Evolutionary conservation across 306 rosid genomes (phyloP).

Genomic region (Luffa acutangula): DNA sequence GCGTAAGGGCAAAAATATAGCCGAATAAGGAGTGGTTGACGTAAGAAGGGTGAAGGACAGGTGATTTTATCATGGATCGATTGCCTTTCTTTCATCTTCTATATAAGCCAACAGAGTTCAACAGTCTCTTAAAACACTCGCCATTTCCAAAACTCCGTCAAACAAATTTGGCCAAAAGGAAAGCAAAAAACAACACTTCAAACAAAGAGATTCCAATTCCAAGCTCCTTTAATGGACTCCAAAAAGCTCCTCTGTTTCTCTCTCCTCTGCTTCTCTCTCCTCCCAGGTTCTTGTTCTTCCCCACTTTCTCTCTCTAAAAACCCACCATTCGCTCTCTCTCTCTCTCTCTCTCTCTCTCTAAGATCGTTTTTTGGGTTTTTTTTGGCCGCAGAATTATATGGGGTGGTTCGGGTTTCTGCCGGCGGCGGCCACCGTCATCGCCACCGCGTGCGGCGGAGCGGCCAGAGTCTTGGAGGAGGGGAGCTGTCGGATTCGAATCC

Average conservation of each 20-base stretch:
- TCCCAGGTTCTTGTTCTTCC: background rate
- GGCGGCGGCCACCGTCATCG: constrained; percentile 3
- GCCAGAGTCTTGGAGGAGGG: background rate
- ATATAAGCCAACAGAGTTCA: background rate
- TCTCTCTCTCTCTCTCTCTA: background rate
- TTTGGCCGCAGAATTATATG: background rate
- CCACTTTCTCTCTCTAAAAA: background rate
- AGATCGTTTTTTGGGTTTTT: background rate
- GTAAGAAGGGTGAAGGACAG: background rate
- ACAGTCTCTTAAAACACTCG: background rate
- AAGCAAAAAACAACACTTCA: background rate
- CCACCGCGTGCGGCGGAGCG: background rate
- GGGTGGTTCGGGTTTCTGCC: constrained; percentile 1
- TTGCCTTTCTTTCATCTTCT: background rate
- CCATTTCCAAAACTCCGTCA: background rate
- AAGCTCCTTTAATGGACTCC: constrained; percentile 17
- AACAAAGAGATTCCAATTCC: background rate
- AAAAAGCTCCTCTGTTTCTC: constrained; percentile 10
- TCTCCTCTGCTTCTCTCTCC: constrained; percentile 11
- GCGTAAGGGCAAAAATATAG: background rate
- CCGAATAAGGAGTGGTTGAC: background rate
- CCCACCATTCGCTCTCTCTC: background rate
- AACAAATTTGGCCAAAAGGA: background rate
- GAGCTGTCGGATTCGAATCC: constrained; percentile 16
- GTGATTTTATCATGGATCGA: background rate